phyloP scores from a whole-genome alignment of 805 yeast genomes.

The Pichia cephalocereana region DNA sequence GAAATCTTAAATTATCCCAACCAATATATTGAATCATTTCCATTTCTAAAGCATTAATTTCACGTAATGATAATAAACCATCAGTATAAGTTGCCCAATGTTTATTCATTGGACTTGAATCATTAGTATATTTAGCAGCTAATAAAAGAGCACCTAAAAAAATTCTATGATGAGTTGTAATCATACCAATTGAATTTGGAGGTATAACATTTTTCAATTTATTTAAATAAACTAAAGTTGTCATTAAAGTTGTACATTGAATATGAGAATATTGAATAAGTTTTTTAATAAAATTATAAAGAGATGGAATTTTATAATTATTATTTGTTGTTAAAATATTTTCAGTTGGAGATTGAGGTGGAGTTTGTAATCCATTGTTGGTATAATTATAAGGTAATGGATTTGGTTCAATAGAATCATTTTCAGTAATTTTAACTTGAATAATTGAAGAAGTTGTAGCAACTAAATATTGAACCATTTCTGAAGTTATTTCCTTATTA shows the following conservation, averaged over 20 bases:
- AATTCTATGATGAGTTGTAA: constrained; percentile 86
- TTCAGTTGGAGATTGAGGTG: constrained; percentile 31
- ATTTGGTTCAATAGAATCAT: not conserved
- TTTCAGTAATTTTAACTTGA: constrained; percentile 18
- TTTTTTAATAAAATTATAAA: constrained; percentile 58
- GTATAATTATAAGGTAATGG: not conserved
- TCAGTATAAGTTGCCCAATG: constrained; percentile 94
- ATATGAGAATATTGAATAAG: constrained; percentile 79
- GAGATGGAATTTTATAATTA: constrained; percentile 28
- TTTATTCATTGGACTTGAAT: constrained; percentile 88
- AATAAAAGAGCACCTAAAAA: constrained; percentile 82
- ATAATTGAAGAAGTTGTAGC: constrained; percentile 51
- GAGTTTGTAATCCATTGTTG: constrained; percentile 25
- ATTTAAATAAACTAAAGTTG: constrained; percentile 74
- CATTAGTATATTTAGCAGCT: constrained; percentile 90
- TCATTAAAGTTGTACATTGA: constrained; percentile 92
- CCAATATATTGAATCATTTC: constrained; percentile 75
- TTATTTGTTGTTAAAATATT: constrained; percentile 6
- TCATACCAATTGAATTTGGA: constrained; percentile 83
- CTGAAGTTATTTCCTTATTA: constrained; percentile 44
- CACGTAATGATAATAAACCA: constrained; percentile 67
- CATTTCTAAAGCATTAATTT: constrained; percentile 85
- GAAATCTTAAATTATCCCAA: constrained; percentile 68
- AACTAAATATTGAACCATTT: constrained; percentile 51
- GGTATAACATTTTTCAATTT: constrained; percentile 74